phyloP scores from a whole-genome alignment of 257 asterid species.

The Solanum tarijense region DNA sequence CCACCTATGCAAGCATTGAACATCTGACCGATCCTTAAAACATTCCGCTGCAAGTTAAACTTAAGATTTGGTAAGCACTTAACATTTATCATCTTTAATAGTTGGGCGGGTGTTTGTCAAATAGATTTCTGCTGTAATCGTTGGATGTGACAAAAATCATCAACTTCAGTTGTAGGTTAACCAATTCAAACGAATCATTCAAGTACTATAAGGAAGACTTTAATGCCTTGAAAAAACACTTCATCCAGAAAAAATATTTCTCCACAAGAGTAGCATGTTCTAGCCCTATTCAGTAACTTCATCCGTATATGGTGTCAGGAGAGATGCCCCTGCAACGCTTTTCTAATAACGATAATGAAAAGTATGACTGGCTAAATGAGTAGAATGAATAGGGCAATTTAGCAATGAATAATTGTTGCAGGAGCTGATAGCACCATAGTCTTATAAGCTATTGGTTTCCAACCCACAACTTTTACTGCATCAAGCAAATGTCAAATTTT shows the following conservation, averaged over 20 bases:
- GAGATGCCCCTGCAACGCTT: background rate
- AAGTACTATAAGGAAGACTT: background rate
- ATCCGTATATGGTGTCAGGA: background rate
- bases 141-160: background rate
- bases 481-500: background rate
- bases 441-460: background rate
- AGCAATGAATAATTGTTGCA: background rate
- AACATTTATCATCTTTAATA: background rate
- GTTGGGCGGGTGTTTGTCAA: background rate
- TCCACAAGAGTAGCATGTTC: background rate
- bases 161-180: background rate
- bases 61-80: background rate
- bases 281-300: background rate
- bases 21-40: conserved; percentile 85
- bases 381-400: background rate
- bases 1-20: conserved; percentile 95
- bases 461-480: background rate
- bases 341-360: background rate
- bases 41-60: conserved; percentile 53
- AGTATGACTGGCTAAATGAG: background rate
- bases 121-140: background rate
- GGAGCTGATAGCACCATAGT: background rate
- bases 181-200: background rate
- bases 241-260: background rate
- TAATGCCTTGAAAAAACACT: background rate